A percentile compares a stretch with the other conserved stretches of the same genome.
These are phyloP conservation scores for Cyclostephanos invisitatus DNA, from an alignment of 108 stramenopile species.

Conservation along the genomic window DNA sequence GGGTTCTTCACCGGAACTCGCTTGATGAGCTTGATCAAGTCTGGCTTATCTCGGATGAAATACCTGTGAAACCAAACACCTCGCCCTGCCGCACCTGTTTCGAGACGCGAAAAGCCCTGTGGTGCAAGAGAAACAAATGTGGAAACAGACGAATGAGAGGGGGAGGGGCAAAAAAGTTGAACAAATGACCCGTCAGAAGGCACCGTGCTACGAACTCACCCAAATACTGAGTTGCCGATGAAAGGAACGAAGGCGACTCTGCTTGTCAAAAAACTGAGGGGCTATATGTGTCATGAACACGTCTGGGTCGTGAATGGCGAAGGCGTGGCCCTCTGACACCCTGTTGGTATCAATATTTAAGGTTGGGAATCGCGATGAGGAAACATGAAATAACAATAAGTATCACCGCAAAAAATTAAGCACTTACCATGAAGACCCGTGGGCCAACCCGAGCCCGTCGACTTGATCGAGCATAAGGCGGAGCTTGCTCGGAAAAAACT, in stretches of 20 bases:
- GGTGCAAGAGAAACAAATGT: neutral
- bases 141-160: neutral
- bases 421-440: constrained; percentile 24
- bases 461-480: constrained; percentile 17
- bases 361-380: neutral
- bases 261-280: constrained; percentile 19
- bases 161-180: neutral
- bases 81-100: constrained; percentile 21
- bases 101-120: constrained; percentile 19
- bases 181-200: neutral
- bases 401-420: neutral
- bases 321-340: constrained; percentile 22
- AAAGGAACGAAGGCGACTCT: constrained; percentile 21
- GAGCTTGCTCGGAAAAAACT: constrained; percentile 28
- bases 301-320: constrained; percentile 24
- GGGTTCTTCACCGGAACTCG: constrained; percentile 21
- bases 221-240: constrained; percentile 29
- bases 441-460: constrained; percentile 12
- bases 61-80: constrained; percentile 24
- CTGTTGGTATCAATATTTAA: neutral
- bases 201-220: constrained; percentile 2
- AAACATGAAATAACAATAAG: too few species aligned
- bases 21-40: constrained; percentile 18
- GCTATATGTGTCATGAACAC: constrained; percentile 20
- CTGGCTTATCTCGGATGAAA: constrained; percentile 19